phyloP scores from a whole-genome alignment of 495 filamentous ascomycete genomes.

The Neurospora sp. region DNA sequence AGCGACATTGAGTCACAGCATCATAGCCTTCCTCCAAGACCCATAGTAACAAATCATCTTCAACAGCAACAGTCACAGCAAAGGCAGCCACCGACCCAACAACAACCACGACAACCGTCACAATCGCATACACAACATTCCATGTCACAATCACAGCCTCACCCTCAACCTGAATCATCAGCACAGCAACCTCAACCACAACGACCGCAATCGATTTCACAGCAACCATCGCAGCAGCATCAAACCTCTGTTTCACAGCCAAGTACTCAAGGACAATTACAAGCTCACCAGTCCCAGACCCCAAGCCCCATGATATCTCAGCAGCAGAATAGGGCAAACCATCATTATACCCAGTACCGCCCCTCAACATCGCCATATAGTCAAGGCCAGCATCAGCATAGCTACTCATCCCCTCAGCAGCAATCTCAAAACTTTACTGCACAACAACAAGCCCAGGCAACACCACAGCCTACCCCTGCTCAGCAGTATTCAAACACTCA shows the following conservation, averaged over 20 bases:
- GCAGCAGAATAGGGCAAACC: constrained; percentile 10
- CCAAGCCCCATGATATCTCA: constrained; percentile 8
- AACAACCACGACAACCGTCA: constrained; percentile 3
- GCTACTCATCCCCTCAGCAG: constrained; percentile 11
- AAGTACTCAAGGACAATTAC: neutral
- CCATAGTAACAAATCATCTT: constrained; percentile 6
- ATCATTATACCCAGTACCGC: constrained; percentile 14
- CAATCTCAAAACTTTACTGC: constrained; percentile 4
- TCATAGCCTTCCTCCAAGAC: constrained; percentile 1
- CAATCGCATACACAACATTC: constrained; percentile 8
- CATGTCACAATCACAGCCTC: constrained; percentile 12
- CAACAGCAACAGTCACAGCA: constrained; percentile 18
- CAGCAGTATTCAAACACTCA: constrained; percentile 15
- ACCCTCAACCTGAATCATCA: constrained; percentile 4
- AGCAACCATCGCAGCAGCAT: neutral
- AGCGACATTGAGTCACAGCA: constrained; percentile 10
- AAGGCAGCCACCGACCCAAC: constrained; percentile 14
- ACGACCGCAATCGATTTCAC: constrained; percentile 6
- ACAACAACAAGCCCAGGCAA: neutral
- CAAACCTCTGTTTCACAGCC: neutral
- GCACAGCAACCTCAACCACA: constrained; percentile 18
- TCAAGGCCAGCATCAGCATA: constrained; percentile 12
- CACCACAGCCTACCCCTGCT: constrained; percentile 6
- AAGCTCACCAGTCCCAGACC: constrained; percentile 4
- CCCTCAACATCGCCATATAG: constrained; percentile 8